Evolutionary conservation across 306 rosid species (phyloP).

Genomic region (Notholithocarpus densiflorus): DNA sequence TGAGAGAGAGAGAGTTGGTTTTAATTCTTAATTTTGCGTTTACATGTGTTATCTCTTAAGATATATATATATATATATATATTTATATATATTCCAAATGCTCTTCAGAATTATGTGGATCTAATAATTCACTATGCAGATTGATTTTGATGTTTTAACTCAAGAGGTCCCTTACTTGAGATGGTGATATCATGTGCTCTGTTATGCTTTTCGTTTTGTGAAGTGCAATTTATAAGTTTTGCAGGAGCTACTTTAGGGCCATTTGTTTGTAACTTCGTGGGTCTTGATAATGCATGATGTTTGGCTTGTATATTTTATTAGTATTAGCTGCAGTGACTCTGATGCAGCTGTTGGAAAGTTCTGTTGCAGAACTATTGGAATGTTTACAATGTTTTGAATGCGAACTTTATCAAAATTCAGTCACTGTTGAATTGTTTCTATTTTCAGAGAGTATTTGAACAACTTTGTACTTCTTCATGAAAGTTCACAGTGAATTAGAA

Average conservation of each 20-base stretch:
- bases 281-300: not conserved
- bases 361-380: not conserved
- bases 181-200: not conserved
- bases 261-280: not conserved
- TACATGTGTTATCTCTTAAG: too few species aligned
- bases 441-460: not conserved
- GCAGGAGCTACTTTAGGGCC: not conserved
- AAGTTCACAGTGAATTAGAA: not conserved
- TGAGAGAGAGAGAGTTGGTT: too few species aligned
- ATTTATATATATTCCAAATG: too few species aligned
- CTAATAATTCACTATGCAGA: not conserved
- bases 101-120: too few species aligned
- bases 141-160: not conserved
- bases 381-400: not conserved
- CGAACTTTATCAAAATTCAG: not conserved
- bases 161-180: not conserved
- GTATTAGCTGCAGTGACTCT: not conserved
- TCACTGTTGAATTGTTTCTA: not conserved
- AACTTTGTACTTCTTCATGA: not conserved
- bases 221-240: not conserved
- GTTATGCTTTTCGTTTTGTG: not conserved
- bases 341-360: not conserved
- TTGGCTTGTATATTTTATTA: not conserved
- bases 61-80: too few species aligned
- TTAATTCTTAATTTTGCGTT: too few species aligned